Evolutionary conservation across 2,329 filamentous ascomycete genomes (phyloP).

Genomic region (Atkinsonella hypoxylon): DNA sequence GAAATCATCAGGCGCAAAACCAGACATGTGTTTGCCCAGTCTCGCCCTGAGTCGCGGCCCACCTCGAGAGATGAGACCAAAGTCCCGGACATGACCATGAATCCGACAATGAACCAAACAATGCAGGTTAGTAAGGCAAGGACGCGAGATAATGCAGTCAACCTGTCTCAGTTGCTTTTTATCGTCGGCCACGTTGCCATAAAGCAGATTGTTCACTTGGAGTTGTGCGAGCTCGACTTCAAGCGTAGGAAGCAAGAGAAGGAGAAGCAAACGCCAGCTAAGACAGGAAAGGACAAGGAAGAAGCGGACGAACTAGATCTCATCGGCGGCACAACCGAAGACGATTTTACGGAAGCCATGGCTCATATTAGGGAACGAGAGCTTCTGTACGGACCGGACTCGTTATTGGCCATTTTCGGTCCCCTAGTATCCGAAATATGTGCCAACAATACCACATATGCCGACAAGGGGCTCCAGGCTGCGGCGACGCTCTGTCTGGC

Average conservation of each 20-base stretch:
- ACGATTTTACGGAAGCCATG: constrained; percentile 83
- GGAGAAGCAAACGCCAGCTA: constrained; percentile 49
- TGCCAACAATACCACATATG: constrained; percentile 85
- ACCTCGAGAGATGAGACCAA: constrained; percentile 28
- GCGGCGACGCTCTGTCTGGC: constrained; percentile 89
- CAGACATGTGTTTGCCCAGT: constrained; percentile 58
- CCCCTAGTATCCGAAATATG: constrained; percentile 89
- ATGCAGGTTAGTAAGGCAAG: constrained; percentile 25
- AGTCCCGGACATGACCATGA: constrained; percentile 18
- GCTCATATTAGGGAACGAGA: constrained; percentile 74
- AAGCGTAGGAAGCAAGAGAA: constrained; percentile 90
- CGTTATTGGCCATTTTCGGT: constrained; percentile 80
- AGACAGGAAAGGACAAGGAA: constrained; percentile 36
- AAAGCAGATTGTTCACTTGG: constrained; percentile 96
- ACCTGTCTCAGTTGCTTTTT: constrained; percentile 82
- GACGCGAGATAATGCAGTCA: constrained; percentile 56
- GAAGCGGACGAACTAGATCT: constrained; percentile 87
- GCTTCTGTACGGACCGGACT: constrained; percentile 68
- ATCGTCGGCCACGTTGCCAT: constrained; percentile 94
- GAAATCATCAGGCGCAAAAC: constrained; percentile 83
- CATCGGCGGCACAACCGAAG: constrained; percentile 91
- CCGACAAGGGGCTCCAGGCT: constrained; percentile 79
- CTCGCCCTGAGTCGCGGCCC: constrained; percentile 30
- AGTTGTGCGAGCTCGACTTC: constrained; percentile 95
- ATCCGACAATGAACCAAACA: constrained; percentile 12